Conservation (phyloP, 441 rosid species). For the Croton setiger region DNA sequence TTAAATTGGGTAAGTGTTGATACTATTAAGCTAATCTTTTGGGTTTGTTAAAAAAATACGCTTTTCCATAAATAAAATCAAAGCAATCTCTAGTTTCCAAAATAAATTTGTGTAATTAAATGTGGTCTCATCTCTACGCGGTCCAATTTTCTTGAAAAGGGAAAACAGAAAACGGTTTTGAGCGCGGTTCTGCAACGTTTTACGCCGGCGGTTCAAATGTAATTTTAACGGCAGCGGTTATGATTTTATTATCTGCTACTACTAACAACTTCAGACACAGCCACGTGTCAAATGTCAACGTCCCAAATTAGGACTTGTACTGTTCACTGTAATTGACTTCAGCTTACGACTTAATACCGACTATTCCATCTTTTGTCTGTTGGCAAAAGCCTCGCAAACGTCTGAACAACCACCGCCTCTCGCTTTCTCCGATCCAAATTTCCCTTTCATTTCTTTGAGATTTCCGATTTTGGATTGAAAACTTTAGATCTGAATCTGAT, state of each 20-base stretch:
- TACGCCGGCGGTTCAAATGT: not conserved
- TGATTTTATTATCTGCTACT: not conserved
- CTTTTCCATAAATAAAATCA: too few relatives aligned
- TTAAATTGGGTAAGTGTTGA: too few relatives aligned
- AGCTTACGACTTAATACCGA: constrained; percentile 8
- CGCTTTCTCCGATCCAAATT: not conserved
- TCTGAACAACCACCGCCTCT: constrained; percentile 32
- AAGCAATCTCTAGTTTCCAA: too few relatives aligned
- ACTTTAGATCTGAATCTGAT: constrained; percentile 2
- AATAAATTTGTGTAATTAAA: too few relatives aligned
- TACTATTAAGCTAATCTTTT: too few relatives aligned
- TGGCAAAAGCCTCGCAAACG: constrained; percentile 6
- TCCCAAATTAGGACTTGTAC: not conserved
- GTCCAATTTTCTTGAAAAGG: too few relatives aligned
- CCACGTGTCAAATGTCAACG: constrained; percentile 28
- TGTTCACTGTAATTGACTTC: constrained; percentile 23
- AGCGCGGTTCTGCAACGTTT: not conserved
- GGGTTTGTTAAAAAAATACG: too few relatives aligned
- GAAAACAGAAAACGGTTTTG: too few relatives aligned
- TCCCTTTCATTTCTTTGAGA: constrained; percentile 1
- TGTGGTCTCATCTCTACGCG: too few relatives aligned
- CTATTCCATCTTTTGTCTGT: constrained; percentile 19
- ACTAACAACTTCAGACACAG: not conserved
- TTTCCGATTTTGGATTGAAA: not conserved
- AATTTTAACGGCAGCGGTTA: not conserved